phyloP scores from a whole-genome alignment of 2,329 filamentous ascomycete genomes.

The Paecilomyces fulvus region DNA sequence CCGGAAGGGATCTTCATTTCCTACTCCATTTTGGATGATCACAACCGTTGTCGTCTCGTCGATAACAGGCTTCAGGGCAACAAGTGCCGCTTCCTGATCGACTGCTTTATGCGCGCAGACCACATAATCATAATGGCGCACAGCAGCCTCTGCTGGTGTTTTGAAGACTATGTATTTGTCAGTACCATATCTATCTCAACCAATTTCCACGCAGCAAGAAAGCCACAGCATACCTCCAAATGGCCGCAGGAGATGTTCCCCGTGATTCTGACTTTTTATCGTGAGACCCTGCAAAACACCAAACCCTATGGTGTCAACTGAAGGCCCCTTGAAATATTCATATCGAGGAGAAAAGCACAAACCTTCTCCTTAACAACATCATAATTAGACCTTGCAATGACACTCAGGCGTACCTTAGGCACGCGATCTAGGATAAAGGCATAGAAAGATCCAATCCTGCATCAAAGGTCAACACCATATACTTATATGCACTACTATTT shows the following conservation, averaged over 20 bases:
- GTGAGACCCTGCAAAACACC: constrained; percentile 26
- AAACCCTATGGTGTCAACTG: not conserved
- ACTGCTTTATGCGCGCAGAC: constrained; percentile 37
- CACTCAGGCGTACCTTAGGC: constrained; percentile 32
- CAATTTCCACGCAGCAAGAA: not conserved
- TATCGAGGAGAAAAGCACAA: not conserved
- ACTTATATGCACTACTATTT: not conserved
- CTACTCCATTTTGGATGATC: constrained; percentile 34
- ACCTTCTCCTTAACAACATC: constrained; percentile 34
- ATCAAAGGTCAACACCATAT: not conserved
- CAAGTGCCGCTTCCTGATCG: constrained; percentile 30
- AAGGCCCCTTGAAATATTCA: not conserved
- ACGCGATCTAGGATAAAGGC: constrained; percentile 44
- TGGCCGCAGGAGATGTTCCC: constrained; percentile 24
- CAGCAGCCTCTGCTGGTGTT: constrained; percentile 24
- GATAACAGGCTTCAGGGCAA: constrained; percentile 27
- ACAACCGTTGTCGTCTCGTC: constrained; percentile 29
- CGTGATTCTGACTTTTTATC: constrained; percentile 36
- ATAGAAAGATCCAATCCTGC: constrained; percentile 51
- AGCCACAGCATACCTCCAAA: constrained; percentile 22
- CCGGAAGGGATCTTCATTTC: constrained; percentile 33
- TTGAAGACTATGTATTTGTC: constrained; percentile 26
- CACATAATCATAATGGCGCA: constrained; percentile 25
- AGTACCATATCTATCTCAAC: not conserved
- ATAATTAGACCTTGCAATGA: constrained; percentile 40